Evolutionary conservation across 139 green algal species (phyloP), one percentile per base, ranked within the genome.

Genomic region (Choricystis sp.): DNA sequence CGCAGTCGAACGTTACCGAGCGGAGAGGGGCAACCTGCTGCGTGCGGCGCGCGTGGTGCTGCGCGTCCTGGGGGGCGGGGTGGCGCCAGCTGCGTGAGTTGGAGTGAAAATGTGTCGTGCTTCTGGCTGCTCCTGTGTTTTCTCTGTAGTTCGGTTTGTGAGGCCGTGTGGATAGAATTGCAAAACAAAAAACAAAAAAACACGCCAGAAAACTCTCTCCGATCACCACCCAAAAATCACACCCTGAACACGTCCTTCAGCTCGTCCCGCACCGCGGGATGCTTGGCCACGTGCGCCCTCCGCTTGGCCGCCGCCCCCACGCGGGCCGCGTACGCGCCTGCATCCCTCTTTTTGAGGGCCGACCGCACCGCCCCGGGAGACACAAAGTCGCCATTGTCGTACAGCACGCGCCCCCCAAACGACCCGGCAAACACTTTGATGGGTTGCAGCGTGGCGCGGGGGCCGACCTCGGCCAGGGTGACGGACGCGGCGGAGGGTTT

Each of bases 351-450:
- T 79, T 95, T 96, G 26, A 84, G 21, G 28, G 81, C 71, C 14
- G 86, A 72, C 3, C 82, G 76, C 26, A 92, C 71, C 61, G 77
- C 72, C 67, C 97, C 97, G 49, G 92, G 92, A 0, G 89, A 94
- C 4, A 95, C 81, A 72, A 94, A 98, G 19, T 64, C 60, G 3
- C 86, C 77, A 72, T 97, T 96, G 57, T 96, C 86, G 67, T 94
- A 98, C 27, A 98, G 68, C 14, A 87, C 87, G 3, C 74, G 62
- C 0, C 92, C 92, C 1, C 81, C 81, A 72, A 97, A 98, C 62
- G 68, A 80, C 56, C 89, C 89, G 0, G 76, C 75, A 71, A 97
- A 95, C 52, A 94, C 86, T 63, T 90, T 91, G 72, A 99, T 94
- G 52, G 89, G 89, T 59, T 95, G 87, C 40, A 99, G 68, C 66